Evolutionary conservation across 1,139 yeast genomes (phyloP), one percentile per base, ranked within the genome.

Genomic region (Candida pseudoviswanathii): DNA sequence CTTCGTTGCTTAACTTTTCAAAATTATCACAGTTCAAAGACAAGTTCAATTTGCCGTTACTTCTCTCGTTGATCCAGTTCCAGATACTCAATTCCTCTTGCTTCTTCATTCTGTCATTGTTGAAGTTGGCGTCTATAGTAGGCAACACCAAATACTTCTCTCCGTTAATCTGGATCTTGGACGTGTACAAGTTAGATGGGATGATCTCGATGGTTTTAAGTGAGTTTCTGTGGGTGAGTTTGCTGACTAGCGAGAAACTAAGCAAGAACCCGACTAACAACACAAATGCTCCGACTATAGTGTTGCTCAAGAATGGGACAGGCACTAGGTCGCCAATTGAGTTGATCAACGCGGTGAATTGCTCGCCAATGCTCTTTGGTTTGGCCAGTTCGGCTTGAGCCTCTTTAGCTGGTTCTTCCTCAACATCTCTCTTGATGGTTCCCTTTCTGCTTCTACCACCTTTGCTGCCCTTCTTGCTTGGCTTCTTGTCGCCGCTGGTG

Each of bases 31-130:
- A 51, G 31, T 48, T 44, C 37, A 42, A 22, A 36, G 44, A 9
- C 8, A 61, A 49, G 9, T 58, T 52, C n/a, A 65, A 47, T 36
- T 59, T 55, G 32, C 64, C 59, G 4, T 62, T 67, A 45, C 77
- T 77, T 46, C 88, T 76, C 43, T 79, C 80, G 49, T 83, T 81
- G 41, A 90, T 77, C 97, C 97, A 91, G 46, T 82, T 78, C 96
- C 97, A 91, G 50, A 91, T 66, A 39, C 80, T 78, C 37, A 78
- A 77, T 65, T 90, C 96, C 51, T 84, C 81, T 49, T 77, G 73
- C 54, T 74, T 58, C 46, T 67, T 60, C 46, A 65, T 55, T 40
- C 64, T 58, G 10, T 63, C 64, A 51, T 71, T 68, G 46, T 69
- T 65, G 48, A 79, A 63, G 24, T 67, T 67, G 16, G 79, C 64